phyloP scores from a whole-genome alignment of 2,329 filamentous ascomycete genomes.

The Paraphoma sp. region DNA sequence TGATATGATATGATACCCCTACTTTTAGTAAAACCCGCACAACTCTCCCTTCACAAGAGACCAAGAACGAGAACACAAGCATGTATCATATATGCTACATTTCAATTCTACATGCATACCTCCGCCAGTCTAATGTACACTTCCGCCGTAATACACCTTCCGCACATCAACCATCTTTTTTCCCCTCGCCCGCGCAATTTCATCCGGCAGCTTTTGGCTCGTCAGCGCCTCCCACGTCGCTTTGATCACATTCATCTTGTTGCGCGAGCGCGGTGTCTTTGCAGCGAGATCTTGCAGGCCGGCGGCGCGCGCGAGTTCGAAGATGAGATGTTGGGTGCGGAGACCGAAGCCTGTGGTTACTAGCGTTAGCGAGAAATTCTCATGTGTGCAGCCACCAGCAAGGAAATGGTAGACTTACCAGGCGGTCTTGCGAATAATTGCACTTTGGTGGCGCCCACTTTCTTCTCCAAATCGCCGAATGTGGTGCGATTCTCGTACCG shows the following conservation, averaged over 20 bases:
- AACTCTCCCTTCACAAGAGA: too few relatives aligned
- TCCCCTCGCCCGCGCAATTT: conserved; percentile 85
- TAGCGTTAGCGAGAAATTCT: not conserved
- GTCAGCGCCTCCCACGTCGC: conserved; percentile 83
- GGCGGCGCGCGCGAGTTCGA: conserved; percentile 87
- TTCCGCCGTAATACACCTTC: conserved; percentile 95
- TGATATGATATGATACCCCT: conserved; percentile 25
- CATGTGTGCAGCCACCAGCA: not conserved
- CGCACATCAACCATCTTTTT: conserved; percentile 96
- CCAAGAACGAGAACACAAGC: too few relatives aligned
- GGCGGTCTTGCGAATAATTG: conserved; percentile 83
- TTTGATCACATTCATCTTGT: conserved; percentile 98
- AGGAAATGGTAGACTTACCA: conserved; percentile 64
- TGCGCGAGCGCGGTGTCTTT: conserved; percentile 81
- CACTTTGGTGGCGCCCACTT: conserved; percentile 87
- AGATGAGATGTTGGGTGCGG: conserved; percentile 88
- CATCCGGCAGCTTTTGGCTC: conserved; percentile 85
- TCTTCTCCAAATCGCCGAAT: conserved; percentile 81
- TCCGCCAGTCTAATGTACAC: conserved; percentile 32
- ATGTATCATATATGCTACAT: too few relatives aligned
- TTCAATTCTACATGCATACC: too few relatives aligned
- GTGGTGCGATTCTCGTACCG: conserved; percentile 93
- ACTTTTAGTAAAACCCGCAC: not conserved
- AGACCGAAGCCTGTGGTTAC: conserved; percentile 80
- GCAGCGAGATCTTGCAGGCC: conserved; percentile 89